Evolutionary conservation across 257 asterid genomes (phyloP).

Genomic region (Solanum chilense): DNA sequence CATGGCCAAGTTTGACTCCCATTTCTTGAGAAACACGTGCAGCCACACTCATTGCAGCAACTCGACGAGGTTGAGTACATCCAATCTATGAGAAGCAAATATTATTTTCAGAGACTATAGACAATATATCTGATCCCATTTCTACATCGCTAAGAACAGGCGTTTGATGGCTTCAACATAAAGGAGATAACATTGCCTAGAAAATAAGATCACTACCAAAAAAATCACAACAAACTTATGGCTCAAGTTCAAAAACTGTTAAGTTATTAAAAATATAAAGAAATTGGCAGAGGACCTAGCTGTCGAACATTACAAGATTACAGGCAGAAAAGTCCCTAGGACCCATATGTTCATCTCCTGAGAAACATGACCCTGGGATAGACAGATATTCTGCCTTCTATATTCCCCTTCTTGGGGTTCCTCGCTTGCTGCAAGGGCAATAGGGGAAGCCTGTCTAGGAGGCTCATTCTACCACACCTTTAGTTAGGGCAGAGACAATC

Average conservation of each 20-base stretch:
- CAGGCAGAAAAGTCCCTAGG: neutral
- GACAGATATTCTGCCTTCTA: neutral
- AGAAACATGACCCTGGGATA: neutral
- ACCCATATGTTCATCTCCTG: neutral
- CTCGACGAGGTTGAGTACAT: constrained; percentile 96
- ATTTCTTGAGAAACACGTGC: constrained; percentile 97
- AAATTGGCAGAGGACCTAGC: neutral
- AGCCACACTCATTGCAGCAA: constrained; percentile 99
- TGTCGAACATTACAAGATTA: neutral
- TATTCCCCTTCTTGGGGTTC: neutral
- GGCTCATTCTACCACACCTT: neutral
- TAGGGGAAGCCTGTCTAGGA: neutral
- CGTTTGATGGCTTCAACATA: neutral
- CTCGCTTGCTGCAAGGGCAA: neutral
- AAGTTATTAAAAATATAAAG: neutral
- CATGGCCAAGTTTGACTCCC: constrained; percentile 99
- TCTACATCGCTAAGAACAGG: neutral
- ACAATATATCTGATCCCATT: neutral
- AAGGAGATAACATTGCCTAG: neutral
- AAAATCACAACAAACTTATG: neutral
- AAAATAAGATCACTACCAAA: neutral
- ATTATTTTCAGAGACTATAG: neutral
- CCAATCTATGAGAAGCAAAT: constrained; percentile 46
- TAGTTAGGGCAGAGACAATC: neutral
- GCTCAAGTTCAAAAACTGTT: neutral